These are phyloP conservation scores for Fusarium irregulare DNA, from an alignment of 2,329 filamentous ascomycete genomes.

Conservation along the genomic window DNA sequence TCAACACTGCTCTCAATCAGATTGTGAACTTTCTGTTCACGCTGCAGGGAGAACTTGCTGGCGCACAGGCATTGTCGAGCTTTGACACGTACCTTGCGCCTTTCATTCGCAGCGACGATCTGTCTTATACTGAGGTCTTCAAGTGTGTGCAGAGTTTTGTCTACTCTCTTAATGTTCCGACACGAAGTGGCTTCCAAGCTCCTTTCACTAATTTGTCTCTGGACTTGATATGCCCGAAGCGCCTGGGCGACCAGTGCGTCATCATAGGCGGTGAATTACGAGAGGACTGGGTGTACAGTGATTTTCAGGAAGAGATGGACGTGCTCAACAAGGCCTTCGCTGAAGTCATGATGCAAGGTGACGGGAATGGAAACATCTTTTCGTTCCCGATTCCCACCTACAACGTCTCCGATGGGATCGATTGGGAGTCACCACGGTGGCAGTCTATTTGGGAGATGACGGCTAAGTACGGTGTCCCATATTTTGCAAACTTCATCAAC, in stretches of 20 bases:
- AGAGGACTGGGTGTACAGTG: conserved; percentile 33
- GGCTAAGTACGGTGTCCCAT: conserved; percentile 42
- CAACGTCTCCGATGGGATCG: conserved; percentile 38
- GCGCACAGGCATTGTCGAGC: conserved; percentile 37
- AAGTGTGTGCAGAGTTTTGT: conserved; percentile 43
- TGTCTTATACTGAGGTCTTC: conserved; percentile 39
- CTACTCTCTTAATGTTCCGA: conserved; percentile 44
- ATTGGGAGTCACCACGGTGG: conserved; percentile 43
- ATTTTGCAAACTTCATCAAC: conserved; percentile 44
- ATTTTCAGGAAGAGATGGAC: conserved; percentile 45
- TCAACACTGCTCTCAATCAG: conserved; percentile 44
- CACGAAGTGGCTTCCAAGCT: conserved; percentile 42
- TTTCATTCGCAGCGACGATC: conserved; percentile 34
- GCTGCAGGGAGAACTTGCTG: conserved; percentile 40
- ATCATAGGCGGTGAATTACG: conserved; percentile 36
- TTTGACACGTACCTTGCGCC: conserved; percentile 43
- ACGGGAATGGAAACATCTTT: conserved; percentile 43
- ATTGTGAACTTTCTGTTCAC: conserved; percentile 44
- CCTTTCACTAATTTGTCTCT: conserved; percentile 43
- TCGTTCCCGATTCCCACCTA: conserved; percentile 43
- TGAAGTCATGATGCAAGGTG: conserved; percentile 43
- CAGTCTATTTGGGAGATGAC: conserved; percentile 43
- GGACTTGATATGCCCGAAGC: conserved; percentile 38
- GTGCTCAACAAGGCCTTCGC: conserved; percentile 43
- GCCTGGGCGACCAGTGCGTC: conserved; percentile 26